Percentiles rank a stretch among this genome's conserved stretches.
phyloP scores from a whole-genome alignment of 78 protist genomes.

The Speleostelium caveatum region DNA sequence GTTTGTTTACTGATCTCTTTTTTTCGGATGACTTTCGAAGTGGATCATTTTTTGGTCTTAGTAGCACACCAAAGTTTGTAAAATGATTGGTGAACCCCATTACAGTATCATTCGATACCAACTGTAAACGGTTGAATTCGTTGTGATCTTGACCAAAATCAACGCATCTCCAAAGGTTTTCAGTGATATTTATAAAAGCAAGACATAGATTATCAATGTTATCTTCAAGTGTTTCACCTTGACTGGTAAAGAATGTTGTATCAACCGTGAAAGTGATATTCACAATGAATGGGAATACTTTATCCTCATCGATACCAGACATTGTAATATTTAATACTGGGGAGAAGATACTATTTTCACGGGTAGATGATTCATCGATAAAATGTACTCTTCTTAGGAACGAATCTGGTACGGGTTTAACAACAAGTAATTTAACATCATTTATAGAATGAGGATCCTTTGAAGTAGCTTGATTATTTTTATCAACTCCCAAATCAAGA shows the following conservation, averaged over 20 bases:
- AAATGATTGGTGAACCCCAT: slow-evolving; percentile 26
- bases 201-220: slow-evolving; percentile 5
- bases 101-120: not conserved
- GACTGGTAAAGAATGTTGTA: not conserved
- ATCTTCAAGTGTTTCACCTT: not conserved
- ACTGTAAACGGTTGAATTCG: not conserved
- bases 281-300: not conserved
- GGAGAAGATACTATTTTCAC: slow-evolving; percentile 4
- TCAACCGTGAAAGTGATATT: slow-evolving; percentile 9
- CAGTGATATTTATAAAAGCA: slow-evolving; percentile 10
- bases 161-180: slow-evolving; percentile 28
- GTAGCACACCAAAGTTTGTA: slow-evolving; percentile 20
- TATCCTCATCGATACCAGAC: not conserved
- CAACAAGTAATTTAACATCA: not conserved
- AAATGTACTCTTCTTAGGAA: not conserved
- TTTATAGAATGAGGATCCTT: not conserved
- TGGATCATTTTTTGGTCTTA: not conserved
- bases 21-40: not conserved
- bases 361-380: not conserved
- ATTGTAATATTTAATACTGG: slow-evolving; percentile 23
- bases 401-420: slow-evolving; percentile 27
- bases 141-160: not conserved
- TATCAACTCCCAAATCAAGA: too few species aligned
- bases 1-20: not conserved
- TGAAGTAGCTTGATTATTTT: too few species aligned